Percentiles rank a stretch among this genome's conserved stretches.
Conservation (phyloP, 2,329 filamentous ascomycete species). For the Epichloe coenophiala region DNA sequence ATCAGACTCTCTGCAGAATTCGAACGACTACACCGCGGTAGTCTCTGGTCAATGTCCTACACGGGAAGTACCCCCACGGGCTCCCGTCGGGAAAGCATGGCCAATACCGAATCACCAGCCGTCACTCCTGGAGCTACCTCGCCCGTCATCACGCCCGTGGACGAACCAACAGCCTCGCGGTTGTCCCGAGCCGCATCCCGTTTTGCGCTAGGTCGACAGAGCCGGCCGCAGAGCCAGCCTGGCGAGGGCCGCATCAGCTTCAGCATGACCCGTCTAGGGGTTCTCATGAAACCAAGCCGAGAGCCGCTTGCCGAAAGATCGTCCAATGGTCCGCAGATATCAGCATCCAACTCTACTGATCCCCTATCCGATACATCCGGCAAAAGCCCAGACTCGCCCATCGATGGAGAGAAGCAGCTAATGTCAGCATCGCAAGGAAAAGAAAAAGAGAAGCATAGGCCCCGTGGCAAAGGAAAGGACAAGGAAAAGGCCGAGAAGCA, state of each 20-base stretch:
- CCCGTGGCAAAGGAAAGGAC: slow-evolving; percentile 21
- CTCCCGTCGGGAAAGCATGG: slow-evolving; percentile 38
- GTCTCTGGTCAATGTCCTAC: slow-evolving; percentile 27
- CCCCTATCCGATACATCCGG: slow-evolving; percentile 12
- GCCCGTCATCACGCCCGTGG: slow-evolving; percentile 29
- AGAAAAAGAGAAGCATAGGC: slow-evolving; percentile 16
- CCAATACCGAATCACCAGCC: slow-evolving; percentile 32
- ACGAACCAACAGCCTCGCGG: slow-evolving; percentile 40
- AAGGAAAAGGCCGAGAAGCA: slow-evolving; percentile 25
- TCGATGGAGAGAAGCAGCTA: slow-evolving; percentile 10
- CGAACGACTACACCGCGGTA: slow-evolving; percentile 34
- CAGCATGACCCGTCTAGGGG: slow-evolving; percentile 41
- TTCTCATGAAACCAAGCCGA: slow-evolving; percentile 37
- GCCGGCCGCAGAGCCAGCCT: slow-evolving; percentile 43
- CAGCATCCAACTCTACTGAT: slow-evolving; percentile 14
- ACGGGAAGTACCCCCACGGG: slow-evolving; percentile 17
- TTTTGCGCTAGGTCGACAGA: slow-evolving; percentile 35
- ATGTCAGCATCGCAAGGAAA: slow-evolving; percentile 8
- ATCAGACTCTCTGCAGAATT: slow-evolving; percentile 43
- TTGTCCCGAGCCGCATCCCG: slow-evolving; percentile 44
- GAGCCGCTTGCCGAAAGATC: slow-evolving; percentile 23
- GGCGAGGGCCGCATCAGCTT: slow-evolving; percentile 45
- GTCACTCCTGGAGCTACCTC: slow-evolving; percentile 23
- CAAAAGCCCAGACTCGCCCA: slow-evolving; percentile 9
- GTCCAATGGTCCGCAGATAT: slow-evolving; percentile 11